phyloP scores from a whole-genome alignment of 257 asterid genomes.

The Forsythia viridissima region DNA sequence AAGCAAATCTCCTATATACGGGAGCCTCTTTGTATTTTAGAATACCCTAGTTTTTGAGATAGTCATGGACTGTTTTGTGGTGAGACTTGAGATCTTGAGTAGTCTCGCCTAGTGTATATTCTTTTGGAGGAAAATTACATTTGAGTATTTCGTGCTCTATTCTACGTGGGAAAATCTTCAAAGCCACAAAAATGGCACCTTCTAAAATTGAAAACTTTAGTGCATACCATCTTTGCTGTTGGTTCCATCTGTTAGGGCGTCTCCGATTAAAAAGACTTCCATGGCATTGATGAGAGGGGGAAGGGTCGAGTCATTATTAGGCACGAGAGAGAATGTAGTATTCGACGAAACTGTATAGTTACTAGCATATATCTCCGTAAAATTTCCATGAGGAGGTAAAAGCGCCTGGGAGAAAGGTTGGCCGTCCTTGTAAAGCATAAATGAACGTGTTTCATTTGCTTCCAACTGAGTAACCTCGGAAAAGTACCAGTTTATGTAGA shows the following conservation, averaged over 20 bases:
- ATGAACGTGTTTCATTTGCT: conserved; percentile 39
- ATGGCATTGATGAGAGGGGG: conserved; percentile 59
- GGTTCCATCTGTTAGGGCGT: conserved; percentile 39
- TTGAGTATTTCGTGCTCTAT: no score
- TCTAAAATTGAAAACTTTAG: not conserved
- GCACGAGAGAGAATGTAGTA: conserved; percentile 36
- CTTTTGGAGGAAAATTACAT: no score
- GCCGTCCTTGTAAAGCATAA: conserved; percentile 25
- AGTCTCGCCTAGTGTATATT: no score
- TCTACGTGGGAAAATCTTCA: no score
- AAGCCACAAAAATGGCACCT: no score
- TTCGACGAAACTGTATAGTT: conserved; percentile 29
- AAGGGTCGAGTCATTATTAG: conserved; percentile 38
- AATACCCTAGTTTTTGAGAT: no score
- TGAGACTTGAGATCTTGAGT: no score
- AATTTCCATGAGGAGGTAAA: conserved; percentile 42
- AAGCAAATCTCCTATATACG: no score
- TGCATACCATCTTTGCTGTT: conserved; percentile 42
- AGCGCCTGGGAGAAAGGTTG: conserved; percentile 25
- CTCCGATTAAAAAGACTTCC: conserved; percentile 47
- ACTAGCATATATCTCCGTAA: not conserved
- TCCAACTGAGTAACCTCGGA: conserved; percentile 46
- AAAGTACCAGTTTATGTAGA: conserved; percentile 51
- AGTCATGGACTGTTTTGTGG: no score
- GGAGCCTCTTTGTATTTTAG: no score